Conservation (phyloP, 1,284 basidiomycete genomes). For the Porogramme epimiltina region DNA sequence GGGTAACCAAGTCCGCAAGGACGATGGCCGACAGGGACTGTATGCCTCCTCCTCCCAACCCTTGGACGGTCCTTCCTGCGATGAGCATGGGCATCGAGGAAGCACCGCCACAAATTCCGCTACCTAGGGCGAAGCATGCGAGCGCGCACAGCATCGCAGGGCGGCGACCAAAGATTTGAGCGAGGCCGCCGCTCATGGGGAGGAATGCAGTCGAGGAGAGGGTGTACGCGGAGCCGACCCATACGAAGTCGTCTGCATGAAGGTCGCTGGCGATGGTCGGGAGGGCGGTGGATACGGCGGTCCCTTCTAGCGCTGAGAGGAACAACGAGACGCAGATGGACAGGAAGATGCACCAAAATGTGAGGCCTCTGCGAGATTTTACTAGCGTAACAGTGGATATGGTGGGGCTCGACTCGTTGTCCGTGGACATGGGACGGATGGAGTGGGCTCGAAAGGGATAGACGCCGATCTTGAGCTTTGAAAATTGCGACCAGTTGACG, state of each 20-base stretch:
- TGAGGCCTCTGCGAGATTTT: too few relatives aligned
- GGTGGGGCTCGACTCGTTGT: too few relatives aligned
- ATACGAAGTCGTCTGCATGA: conserved; percentile 30
- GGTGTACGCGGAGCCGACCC: conserved; percentile 31
- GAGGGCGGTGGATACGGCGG: conserved; percentile 35
- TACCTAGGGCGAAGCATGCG: conserved; percentile 9
- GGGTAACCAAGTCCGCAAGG: conserved; percentile 19
- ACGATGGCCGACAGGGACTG: conserved; percentile 30
- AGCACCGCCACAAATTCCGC: conserved; percentile 39
- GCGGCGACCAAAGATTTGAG: conserved; percentile 11
- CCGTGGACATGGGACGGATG: too few relatives aligned
- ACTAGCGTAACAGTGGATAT: too few relatives aligned
- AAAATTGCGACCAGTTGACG: too few relatives aligned
- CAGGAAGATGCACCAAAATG: too few relatives aligned
- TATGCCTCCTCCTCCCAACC: conserved; percentile 50
- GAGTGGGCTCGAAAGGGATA: too few relatives aligned
- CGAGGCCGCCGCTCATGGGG: background rate
- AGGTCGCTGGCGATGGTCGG: conserved; percentile 34
- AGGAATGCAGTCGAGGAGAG: conserved; percentile 12
- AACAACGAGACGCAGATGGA: too few relatives aligned
- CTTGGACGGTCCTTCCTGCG: conserved; percentile 43
- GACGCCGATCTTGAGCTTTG: too few relatives aligned
- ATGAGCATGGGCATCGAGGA: conserved; percentile 44
- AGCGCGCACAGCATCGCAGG: conserved; percentile 10
- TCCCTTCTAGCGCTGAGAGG: too few relatives aligned